Evolutionary conservation across 2,329 filamentous ascomycete species (phyloP).

Genomic region (Cladosporium sp.): DNA sequence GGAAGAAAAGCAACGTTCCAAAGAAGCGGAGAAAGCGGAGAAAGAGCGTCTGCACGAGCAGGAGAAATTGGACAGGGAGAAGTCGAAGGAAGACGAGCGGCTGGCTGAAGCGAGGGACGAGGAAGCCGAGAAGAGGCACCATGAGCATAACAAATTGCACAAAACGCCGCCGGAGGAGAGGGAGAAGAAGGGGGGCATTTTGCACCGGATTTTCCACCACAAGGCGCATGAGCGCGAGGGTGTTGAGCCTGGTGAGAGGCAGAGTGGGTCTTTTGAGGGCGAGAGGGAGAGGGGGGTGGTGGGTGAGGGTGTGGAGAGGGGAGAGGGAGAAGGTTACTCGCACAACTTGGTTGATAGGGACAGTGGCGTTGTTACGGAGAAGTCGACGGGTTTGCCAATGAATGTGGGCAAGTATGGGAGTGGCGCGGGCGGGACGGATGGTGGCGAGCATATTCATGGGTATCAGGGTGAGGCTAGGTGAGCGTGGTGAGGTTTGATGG

Average conservation of each 20-base stretch:
- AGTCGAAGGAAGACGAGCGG: slow-evolving; percentile 12
- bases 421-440: slow-evolving; percentile 36
- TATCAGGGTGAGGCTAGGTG: not conserved
- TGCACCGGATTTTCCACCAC: slow-evolving; percentile 27
- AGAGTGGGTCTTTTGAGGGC: not conserved
- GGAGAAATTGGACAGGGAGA: slow-evolving; percentile 16
- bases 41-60: slow-evolving; percentile 22
- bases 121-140: slow-evolving; percentile 18
- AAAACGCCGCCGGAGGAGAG: slow-evolving; percentile 36
- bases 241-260: not conserved
- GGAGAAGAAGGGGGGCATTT: slow-evolving; percentile 29
- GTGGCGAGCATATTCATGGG: slow-evolving; percentile 9
- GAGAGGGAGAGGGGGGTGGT: not conserved
- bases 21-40: slow-evolving; percentile 4
- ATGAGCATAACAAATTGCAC: slow-evolving; percentile 36
- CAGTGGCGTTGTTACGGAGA: slow-evolving; percentile 31
- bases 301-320: not conserved
- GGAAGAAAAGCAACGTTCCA: slow-evolving; percentile 20
- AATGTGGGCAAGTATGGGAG: slow-evolving; percentile 37
- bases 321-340: too few relatives aligned
- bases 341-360: too few relatives aligned
- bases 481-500: not conserved
- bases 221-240: slow-evolving; percentile 20
- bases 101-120: slow-evolving; percentile 2
- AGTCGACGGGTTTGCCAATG: slow-evolving; percentile 39